These are phyloP conservation scores for Rhododendron kiyosumense DNA, from an alignment of 148 eudicot species.

Conservation along the genomic window DNA sequence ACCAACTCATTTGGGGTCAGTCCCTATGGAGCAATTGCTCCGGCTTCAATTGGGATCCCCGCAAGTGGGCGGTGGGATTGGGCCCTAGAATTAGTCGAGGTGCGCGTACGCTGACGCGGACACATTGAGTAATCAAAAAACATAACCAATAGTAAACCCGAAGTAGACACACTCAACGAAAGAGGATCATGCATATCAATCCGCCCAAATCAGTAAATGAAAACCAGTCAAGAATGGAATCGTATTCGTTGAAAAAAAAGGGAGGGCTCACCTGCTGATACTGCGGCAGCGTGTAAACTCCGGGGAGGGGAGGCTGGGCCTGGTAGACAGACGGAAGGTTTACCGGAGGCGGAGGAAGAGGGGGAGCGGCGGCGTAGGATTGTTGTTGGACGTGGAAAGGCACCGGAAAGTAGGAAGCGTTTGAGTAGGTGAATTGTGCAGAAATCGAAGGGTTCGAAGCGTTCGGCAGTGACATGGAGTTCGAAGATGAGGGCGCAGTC, in stretches of 20 bases:
- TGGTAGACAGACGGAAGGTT: constrained; percentile 29
- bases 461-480: constrained; percentile 12
- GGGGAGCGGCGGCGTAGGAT: constrained; percentile 37
- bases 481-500: constrained; percentile 30
- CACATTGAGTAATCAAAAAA: background rate
- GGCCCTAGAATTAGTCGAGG: no score
- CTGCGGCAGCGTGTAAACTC: constrained; percentile 64
- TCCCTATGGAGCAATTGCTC: background rate
- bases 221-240: background rate
- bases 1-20: background rate
- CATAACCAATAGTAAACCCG: background rate
- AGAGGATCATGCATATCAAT: background rate
- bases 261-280: constrained; percentile 52
- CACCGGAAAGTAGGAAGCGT: constrained; percentile 64
- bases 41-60: no score
- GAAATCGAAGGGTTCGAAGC: constrained; percentile 23
- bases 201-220: background rate
- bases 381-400: constrained; percentile 78
- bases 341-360: constrained; percentile 9
- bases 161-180: background rate
- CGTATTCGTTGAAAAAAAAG: background rate
- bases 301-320: constrained; percentile 18
- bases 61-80: background rate
- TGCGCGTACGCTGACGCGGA: background rate
- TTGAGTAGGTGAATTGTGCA: constrained; percentile 54